Evolutionary conservation across 306 rosid genomes (phyloP).

Genomic region (Medicago lupulina): DNA sequence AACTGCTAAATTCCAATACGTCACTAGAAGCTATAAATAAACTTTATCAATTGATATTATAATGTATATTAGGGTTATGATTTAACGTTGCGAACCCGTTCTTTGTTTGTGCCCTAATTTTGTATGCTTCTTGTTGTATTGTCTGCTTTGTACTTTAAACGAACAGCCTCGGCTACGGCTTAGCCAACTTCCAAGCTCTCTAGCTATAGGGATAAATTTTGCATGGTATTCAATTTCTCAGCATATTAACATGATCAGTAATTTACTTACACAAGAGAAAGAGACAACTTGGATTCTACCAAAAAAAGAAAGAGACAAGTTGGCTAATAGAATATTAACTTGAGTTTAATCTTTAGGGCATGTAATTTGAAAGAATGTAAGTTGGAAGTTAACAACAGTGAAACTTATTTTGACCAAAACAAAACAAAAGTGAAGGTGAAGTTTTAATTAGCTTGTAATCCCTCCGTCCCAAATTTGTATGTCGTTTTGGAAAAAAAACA

Average conservation of each 20-base stretch:
- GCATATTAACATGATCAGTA: not conserved
- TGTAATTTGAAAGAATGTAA: no score
- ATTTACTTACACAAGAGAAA: not conserved
- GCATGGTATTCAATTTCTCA: no score
- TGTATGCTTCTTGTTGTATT: conserved; percentile 56
- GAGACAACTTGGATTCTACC: not conserved
- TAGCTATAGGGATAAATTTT: not conserved
- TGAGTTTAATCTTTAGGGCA: no score
- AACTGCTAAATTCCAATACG: conserved; percentile 60
- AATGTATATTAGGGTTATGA: conserved; percentile 38
- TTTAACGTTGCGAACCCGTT: conserved; percentile 60
- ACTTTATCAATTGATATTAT: conserved; percentile 46
- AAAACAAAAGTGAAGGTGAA: no score
- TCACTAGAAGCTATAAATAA: conserved; percentile 48
- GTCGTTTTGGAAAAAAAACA: no score
- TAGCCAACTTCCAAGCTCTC: not conserved
- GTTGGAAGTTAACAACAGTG: no score
- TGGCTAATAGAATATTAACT: no score
- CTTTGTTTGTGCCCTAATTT: conserved; percentile 59
- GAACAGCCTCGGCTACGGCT: not conserved
- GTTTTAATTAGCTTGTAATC: no score
- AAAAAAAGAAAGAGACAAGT: no score
- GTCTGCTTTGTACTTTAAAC: conserved; percentile 4
- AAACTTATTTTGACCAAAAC: no score
- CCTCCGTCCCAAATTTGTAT: no score